A percentile compares a stretch with the other conserved stretches of the same genome.
These are phyloP conservation scores for Cyberlindnera saturnus DNA, from an alignment of 805 yeast genomes.

Conservation along the genomic window DNA sequence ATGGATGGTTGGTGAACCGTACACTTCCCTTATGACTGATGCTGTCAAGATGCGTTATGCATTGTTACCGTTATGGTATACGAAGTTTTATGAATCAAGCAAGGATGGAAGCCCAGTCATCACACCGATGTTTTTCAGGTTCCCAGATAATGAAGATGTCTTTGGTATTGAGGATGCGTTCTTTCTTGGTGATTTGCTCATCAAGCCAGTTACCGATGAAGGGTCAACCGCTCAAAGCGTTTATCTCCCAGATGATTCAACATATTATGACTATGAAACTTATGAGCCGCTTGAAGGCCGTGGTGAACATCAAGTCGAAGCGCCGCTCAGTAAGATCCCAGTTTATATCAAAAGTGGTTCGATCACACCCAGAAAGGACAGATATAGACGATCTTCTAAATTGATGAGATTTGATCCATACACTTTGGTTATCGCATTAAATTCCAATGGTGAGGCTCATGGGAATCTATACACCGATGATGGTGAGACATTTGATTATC, in stretches of 20 bases:
- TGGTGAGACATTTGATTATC: slow-evolving; percentile 63
- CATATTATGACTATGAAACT: slow-evolving; percentile 50
- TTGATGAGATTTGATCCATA: slow-evolving; percentile 78
- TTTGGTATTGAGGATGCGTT: slow-evolving; percentile 78
- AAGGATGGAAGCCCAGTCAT: slow-evolving; percentile 62
- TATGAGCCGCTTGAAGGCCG: slow-evolving; percentile 28
- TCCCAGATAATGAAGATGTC: slow-evolving; percentile 38
- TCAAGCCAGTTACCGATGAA: slow-evolving; percentile 71
- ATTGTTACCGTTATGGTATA: slow-evolving; percentile 74
- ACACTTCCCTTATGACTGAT: slow-evolving; percentile 56
- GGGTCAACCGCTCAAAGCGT: slow-evolving; percentile 33
- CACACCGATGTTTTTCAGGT: slow-evolving; percentile 58
- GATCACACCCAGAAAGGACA: slow-evolving; percentile 58
- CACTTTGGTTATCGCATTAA: slow-evolving; percentile 60
- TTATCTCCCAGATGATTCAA: slow-evolving; percentile 37
- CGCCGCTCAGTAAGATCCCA: slow-evolving; percentile 61
- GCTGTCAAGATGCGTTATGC: slow-evolving; percentile 70
- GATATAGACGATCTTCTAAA: slow-evolving; percentile 74
- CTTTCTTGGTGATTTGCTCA: slow-evolving; percentile 72
- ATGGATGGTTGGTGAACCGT: slow-evolving; percentile 75
- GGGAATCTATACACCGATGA: slow-evolving; percentile 76
- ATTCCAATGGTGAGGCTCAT: slow-evolving; percentile 40
- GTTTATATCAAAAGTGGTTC: slow-evolving; percentile 74
- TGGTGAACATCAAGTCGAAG: slow-evolving; percentile 34
- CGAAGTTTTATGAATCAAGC: slow-evolving; percentile 64